These are phyloP conservation scores for Ustilago vetiveriae DNA, from an alignment of 1,284 basidiomycete species.

Conservation along the genomic window DNA sequence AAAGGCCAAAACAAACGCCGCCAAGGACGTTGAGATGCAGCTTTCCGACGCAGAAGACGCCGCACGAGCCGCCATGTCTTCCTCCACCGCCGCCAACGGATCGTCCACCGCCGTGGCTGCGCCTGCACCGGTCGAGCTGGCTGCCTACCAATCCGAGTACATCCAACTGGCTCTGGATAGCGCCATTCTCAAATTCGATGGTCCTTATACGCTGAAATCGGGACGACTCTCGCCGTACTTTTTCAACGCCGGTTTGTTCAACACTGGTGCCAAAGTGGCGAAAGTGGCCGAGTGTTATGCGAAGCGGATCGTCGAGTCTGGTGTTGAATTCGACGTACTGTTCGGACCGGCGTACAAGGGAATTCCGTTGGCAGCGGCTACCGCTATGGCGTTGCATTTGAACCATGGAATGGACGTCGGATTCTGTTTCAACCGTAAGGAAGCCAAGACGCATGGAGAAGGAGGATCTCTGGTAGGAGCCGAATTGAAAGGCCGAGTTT, in stretches of 20 bases:
- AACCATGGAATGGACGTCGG: slow-evolving; percentile 77
- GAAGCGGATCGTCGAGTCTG: slow-evolving; percentile 73
- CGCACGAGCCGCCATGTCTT: slow-evolving; percentile 26
- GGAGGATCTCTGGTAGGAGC: slow-evolving; percentile 93
- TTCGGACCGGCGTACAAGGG: slow-evolving; percentile 99
- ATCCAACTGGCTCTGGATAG: slow-evolving; percentile 59
- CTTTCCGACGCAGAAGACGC: slow-evolving; percentile 41
- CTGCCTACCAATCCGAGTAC: slow-evolving; percentile 62
- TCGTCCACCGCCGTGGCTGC: too few species aligned
- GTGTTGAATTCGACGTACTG: slow-evolving; percentile 79
- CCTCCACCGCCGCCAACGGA: slow-evolving; percentile 6
- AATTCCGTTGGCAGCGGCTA: slow-evolving; percentile 90
- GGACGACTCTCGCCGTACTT: slow-evolving; percentile 95
- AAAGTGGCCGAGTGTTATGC: slow-evolving; percentile 88
- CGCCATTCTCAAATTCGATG: slow-evolving; percentile 62
- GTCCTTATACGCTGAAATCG: slow-evolving; percentile 74
- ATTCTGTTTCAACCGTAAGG: slow-evolving; percentile 93
- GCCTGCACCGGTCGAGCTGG: slow-evolving; percentile 36
- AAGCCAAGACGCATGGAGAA: slow-evolving; percentile 94
- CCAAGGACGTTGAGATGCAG: slow-evolving; percentile 26
- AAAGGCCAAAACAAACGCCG: slow-evolving; percentile 16
- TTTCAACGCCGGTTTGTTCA: slow-evolving; percentile 90
- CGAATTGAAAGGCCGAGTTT: slow-evolving; percentile 78
- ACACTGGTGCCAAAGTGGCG: slow-evolving; percentile 80
- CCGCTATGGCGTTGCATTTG: slow-evolving; percentile 77